phyloP scores from a whole-genome alignment of 192 early-diverging fungal species.

The Entomortierella lignicola region DNA sequence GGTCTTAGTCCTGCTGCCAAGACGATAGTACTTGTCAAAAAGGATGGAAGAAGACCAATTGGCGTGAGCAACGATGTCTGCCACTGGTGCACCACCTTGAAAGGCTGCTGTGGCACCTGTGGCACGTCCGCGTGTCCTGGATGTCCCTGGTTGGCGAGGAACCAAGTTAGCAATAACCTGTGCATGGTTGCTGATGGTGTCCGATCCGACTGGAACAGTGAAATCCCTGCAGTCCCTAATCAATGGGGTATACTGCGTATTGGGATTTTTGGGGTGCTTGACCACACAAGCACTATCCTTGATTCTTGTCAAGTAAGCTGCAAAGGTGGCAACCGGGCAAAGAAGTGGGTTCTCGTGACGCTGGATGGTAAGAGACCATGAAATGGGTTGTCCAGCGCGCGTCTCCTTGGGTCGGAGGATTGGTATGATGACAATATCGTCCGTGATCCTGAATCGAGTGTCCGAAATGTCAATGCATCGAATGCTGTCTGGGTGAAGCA shows the following conservation, averaged over 20 bases:
- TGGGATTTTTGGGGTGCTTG: background rate
- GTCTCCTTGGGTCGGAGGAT: slow-evolving; percentile 1
- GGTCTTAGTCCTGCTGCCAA: background rate
- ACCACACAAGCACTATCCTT: background rate
- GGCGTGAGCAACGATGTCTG: slow-evolving; percentile 5
- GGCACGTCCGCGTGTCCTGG: background rate
- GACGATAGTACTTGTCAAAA: slow-evolving; percentile 8
- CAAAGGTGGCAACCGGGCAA: background rate
- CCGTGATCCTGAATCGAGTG: background rate
- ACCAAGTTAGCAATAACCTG: background rate
- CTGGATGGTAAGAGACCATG: background rate
- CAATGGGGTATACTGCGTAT: background rate
- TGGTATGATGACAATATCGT: background rate
- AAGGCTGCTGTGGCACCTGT: background rate
- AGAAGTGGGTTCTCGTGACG: slow-evolving; percentile 3
- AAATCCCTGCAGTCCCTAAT: background rate
- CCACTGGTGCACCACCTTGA: background rate
- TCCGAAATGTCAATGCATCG: background rate
- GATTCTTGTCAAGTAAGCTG: background rate
- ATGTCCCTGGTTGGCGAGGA: background rate
- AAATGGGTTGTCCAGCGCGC: background rate
- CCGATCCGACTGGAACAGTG: background rate
- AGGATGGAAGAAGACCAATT: slow-evolving; percentile 16
- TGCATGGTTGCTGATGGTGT: slow-evolving; percentile 6
- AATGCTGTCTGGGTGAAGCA: background rate